Evolutionary conservation across 352 stramenopile genomes (phyloP).

Genomic region (Pythium vanterpoolii): DNA sequence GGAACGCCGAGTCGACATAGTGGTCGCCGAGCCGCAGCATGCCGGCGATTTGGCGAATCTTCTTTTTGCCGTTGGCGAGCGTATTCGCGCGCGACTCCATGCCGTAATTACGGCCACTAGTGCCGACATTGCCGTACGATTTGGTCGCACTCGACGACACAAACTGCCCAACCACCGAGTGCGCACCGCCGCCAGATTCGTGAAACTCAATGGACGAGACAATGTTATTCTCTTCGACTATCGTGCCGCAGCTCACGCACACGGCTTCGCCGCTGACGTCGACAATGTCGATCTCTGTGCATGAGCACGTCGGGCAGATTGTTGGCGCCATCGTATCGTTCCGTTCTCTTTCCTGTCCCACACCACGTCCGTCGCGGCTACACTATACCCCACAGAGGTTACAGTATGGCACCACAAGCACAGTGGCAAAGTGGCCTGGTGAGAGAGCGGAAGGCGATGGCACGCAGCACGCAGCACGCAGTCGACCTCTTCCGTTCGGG

Average conservation of each 20-base stretch:
- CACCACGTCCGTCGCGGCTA: neutral
- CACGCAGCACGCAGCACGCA: neutral
- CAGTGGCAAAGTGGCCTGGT: too few relatives aligned
- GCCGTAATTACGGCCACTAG: slow-evolving; percentile 90
- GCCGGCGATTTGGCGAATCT: slow-evolving; percentile 92
- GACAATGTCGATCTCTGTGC: slow-evolving; percentile 93
- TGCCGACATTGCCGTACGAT: slow-evolving; percentile 86
- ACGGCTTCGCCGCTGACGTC: slow-evolving; percentile 88
- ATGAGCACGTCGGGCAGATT: slow-evolving; percentile 94
- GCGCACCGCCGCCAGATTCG: slow-evolving; percentile 87
- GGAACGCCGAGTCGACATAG: slow-evolving; percentile 96
- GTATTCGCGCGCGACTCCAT: slow-evolving; percentile 95
- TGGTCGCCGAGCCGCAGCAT: slow-evolving; percentile 92
- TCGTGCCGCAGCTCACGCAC: slow-evolving; percentile 87
- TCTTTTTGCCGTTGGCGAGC: slow-evolving; percentile 92
- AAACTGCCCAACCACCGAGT: slow-evolving; percentile 95
- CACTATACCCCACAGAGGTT: neutral
- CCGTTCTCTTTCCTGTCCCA: neutral
- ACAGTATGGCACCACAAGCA: neutral
- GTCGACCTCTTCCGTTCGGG: neutral
- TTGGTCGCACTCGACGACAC: slow-evolving; percentile 91
- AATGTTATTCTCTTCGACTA: slow-evolving; percentile 98
- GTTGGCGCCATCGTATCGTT: slow-evolving; percentile 11
- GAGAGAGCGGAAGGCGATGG: too few relatives aligned
- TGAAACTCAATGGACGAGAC: slow-evolving; percentile 97